Evolutionary conservation across 331 rosid genomes (phyloP), one percentile per base, ranked within the genome.

Genomic region (Pyracantha coccinea): DNA sequence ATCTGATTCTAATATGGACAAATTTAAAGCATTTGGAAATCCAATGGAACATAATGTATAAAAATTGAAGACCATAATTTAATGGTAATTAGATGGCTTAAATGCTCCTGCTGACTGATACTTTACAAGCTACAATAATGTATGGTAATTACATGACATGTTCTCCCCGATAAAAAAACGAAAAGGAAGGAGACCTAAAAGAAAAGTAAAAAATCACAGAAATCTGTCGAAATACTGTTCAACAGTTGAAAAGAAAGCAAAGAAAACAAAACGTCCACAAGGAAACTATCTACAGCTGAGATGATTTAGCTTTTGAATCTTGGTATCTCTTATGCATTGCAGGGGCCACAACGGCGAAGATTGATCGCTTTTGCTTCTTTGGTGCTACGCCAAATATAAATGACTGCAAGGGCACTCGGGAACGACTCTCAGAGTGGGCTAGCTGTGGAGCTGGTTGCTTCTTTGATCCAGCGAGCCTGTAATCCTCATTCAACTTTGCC

Each of bases 341-440:
- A 55, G 97, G 98, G 66, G 83, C 74, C 80, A 93, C 84, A 74
- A 88, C 81, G 29, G 93, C 79, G 85, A 95, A 92, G 83, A 95
- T 79, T 10, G 98, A 94, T 15, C 83, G 84, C 71, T 81, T 94
- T 77, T 94, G 95, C 71, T 89, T 92, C 91, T 90, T 92, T 47
- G 84, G 86, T 83, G 89, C 85, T 44, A 67, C 75, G 4, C 98
- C 99, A 64, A 92, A 95, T 83, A 95, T 95, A 70, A 95, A 95
- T 38, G 99, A 85, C 65, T 96, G 77, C 66, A 95, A 78, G 68
- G 99, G 99, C 73, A 95, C 88, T 58, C 84, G 76, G 29, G 86
- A 76, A 16, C 83, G 79, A 63, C 75, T 74, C 69, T 81, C 90
- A 4, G 96, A 64, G 55, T 77, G 90, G 59, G 72, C 77, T 28